Evolutionary conservation across 495 filamentous ascomycete species (phyloP), one percentile per base, ranked within the genome.

Genomic region (Penicillium steckii): DNA sequence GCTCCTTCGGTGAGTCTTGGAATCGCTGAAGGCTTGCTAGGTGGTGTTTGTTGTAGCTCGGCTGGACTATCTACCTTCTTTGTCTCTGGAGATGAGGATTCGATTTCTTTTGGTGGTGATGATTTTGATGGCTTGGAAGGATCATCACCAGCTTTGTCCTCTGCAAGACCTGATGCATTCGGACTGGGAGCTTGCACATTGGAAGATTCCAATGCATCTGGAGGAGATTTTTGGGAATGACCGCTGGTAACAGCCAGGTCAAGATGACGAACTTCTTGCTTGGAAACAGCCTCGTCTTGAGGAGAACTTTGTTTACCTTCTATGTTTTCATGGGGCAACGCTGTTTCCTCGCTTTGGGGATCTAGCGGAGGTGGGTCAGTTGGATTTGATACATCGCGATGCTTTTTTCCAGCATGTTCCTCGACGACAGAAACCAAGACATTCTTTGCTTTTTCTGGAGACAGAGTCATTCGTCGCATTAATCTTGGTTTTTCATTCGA

Each of bases 341-440:
- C 32, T 3, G 54, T 15, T 37, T 68, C 50, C 2, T 56, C 56
- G 9, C 38, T 21, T 25, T 48, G 41, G 3, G 43, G 15, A 24
- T 48, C 45, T 22, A 53, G 27, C 3, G 58, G 48, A 7, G 53
- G 48, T 27, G 46, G 45, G 32, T 67, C 60, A 23, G 29, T 42
- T 9, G 55, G 59, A n/a, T 64, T 37, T 8, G 27, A 26, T 12
- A 44, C 44, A 25, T 62, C 57, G 24, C 66, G 65, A 22, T 70
- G 59, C 44, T 69, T 68, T 30, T 69, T 68, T 27, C 71, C 72
- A 7, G 76, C 69, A 58, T 87, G 78, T 56, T 90, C 83, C 51
- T 90, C 82, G 32, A 89, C 80, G 5, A 88, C 85, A 17, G 87
- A 87, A 8, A 80, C 78, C 15, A 90, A 62, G 44, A 88, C 81